These are phyloP conservation scores for Daedaleopsis sinensis DNA, from an alignment of 768 basidiomycete species.

Conservation along the genomic window DNA sequence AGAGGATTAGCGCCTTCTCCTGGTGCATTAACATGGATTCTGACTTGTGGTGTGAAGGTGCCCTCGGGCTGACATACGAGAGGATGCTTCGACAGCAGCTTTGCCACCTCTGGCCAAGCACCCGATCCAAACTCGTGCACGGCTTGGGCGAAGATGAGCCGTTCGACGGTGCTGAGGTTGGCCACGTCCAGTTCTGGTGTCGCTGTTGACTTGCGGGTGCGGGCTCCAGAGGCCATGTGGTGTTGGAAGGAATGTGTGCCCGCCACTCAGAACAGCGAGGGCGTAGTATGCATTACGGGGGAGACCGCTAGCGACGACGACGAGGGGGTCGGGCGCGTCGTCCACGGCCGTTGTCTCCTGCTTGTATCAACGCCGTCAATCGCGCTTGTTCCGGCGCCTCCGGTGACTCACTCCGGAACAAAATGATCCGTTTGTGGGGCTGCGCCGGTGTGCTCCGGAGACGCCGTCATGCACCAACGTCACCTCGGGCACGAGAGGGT, in stretches of 20 bases:
- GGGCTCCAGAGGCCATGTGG: slow-evolving; percentile 18
- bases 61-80: slow-evolving; percentile 62
- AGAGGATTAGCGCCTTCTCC: not conserved
- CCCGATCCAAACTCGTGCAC: slow-evolving; percentile 79
- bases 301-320: not conserved
- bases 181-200: slow-evolving; percentile 20
- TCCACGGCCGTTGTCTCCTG: not conserved
- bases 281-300: not conserved
- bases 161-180: slow-evolving; percentile 52
- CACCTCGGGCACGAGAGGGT: slow-evolving; percentile 12
- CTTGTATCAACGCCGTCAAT: not conserved
- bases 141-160: slow-evolving; percentile 83
- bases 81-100: slow-evolving; percentile 70
- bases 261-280: not conserved
- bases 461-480: slow-evolving; percentile 11
- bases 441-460: not conserved
- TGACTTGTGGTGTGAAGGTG: slow-evolving; percentile 72
- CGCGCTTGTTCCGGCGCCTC: not conserved
- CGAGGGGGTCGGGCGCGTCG: not conserved
- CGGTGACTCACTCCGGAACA: not conserved
- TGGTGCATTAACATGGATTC: slow-evolving; percentile 17
- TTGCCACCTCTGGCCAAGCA: slow-evolving; percentile 69
- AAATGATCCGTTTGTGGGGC: not conserved
- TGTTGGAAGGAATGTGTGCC: not conserved
- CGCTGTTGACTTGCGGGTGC: slow-evolving; percentile 12